Base-by-base conservation (phyloP, 208 protist genomes). In the Crithidia bombi region DNA sequence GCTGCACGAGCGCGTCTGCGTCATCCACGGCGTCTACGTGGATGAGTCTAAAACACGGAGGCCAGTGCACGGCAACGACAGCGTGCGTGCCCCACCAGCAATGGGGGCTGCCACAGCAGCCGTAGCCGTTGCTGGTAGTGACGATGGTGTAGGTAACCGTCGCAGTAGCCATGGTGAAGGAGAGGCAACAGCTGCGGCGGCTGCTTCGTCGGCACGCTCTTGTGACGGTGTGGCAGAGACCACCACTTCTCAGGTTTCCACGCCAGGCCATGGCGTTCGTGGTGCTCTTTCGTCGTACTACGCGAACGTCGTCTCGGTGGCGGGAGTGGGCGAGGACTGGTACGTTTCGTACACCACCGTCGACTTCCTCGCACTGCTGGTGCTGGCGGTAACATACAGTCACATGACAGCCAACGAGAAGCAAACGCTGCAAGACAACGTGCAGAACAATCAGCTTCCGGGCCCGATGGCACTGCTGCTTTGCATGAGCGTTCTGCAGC, bases 371-470 rank as follows among this genome's bases (percentile, higher is more conserved):
- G 76, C 82, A 19, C 65, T 94, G 10, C 0, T 92, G 14, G 35
- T 85, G 17, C 72, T 90, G 56, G 69, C 85, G 2, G 67, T 90
- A 25, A 58, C 67, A 12, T 95, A 92, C 73, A 78, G 69, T 30
- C 74, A 70, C 52, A 83, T 95, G 35, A 59, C 81, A 6, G 76
- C 73, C 54, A 77, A 69, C 41, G 61, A 63, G 33, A 61, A 74
- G 19, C 39, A 32, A 33, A 85, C 50, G 15, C 58, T 95, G 55
- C 84, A 89, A 57, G 82, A 92, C 47, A 87, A 79, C 39, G 77
- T 96, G 43, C 43, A 71, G 51, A 74, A 85, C 63, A 95, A 96
- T 63, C 64, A 93, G 54, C 57, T 96, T 0, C 85, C 89, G 0
- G 88, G 89, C 11, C 61, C 69, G 17, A 74, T 96, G 46, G 92